These are phyloP conservation scores for Mrakia blollopis DNA, from an alignment of 768 basidiomycete species.

Conservation along the genomic window DNA sequence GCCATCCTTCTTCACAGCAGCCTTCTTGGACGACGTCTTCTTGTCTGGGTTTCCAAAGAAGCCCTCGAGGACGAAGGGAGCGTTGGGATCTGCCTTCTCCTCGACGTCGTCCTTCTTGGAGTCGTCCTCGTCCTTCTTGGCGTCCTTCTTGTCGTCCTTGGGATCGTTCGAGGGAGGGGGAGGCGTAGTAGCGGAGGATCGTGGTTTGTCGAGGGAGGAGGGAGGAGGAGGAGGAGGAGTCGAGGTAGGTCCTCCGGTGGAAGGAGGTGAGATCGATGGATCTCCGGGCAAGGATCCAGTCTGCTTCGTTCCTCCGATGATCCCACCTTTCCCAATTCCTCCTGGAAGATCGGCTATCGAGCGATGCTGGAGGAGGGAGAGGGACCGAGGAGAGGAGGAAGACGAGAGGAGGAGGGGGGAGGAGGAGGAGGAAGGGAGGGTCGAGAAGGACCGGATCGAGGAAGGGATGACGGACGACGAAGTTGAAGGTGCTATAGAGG, in stretches of 20 bases:
- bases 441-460: neutral
- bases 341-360: constrained; percentile 4
- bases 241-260: neutral
- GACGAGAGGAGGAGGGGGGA: neutral
- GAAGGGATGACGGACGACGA: neutral
- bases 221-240: neutral
- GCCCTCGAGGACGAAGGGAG: constrained; percentile 17
- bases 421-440: neutral
- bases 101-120: neutral
- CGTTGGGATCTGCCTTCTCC: neutral
- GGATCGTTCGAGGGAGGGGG: neutral
- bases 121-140: neutral
- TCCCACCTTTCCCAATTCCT: neutral
- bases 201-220: neutral
- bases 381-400: neutral
- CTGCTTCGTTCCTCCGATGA: neutral
- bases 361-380: neutral
- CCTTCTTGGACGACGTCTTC: neutral
- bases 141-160: neutral
- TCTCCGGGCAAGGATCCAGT: neutral
- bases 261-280: constrained; percentile 14
- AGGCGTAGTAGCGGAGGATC: neutral
- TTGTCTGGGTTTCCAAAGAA: constrained; percentile 17
- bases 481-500: neutral
- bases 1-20: neutral